A percentile compares a stretch with the other conserved stretches of the same genome.
phyloP scores from a whole-genome alignment of 163 green algal genomes.

The Scenedesmus sp. region DNA sequence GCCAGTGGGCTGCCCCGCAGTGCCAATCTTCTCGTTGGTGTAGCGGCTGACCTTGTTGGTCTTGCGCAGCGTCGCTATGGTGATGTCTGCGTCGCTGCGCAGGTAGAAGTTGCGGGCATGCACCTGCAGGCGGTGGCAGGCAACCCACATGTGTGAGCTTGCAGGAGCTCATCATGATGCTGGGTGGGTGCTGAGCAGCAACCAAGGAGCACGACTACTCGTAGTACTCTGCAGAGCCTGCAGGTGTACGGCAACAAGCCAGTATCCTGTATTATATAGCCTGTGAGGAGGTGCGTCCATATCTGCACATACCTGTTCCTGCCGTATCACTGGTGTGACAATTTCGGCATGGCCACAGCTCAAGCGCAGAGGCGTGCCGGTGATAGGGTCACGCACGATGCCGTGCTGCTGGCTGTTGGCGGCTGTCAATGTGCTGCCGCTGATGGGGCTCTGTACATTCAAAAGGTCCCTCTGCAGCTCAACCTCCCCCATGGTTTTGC shows the following conservation, averaged over 20 bases:
- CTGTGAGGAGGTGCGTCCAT: neutral
- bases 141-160: neutral
- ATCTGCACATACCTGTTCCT: slow-evolving; percentile 12
- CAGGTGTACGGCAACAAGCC: neutral
- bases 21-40: slow-evolving; percentile 49
- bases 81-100: slow-evolving; percentile 7
- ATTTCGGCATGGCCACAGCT: slow-evolving; percentile 18
- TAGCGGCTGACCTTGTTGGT: neutral
- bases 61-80: slow-evolving; percentile 15
- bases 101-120: slow-evolving; percentile 41
- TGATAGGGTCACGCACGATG: slow-evolving; percentile 43
- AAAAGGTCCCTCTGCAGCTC: slow-evolving; percentile 6
- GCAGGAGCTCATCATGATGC: neutral
- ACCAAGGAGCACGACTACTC: neutral
- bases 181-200: neutral
- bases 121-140: slow-evolving; percentile 20
- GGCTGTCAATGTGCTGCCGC: slow-evolving; percentile 29
- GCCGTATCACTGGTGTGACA: slow-evolving; percentile 19
- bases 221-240: no score
- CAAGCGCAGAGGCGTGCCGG: slow-evolving; percentile 15
- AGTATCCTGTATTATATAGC: neutral
- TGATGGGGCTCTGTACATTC: slow-evolving; percentile 37
- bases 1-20: slow-evolving; percentile 29
- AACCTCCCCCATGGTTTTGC: slow-evolving; percentile 36
- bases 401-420: neutral